phyloP scores from a whole-genome alignment of 2,329 filamentous ascomycete genomes.

The Cercospora canescens region DNA sequence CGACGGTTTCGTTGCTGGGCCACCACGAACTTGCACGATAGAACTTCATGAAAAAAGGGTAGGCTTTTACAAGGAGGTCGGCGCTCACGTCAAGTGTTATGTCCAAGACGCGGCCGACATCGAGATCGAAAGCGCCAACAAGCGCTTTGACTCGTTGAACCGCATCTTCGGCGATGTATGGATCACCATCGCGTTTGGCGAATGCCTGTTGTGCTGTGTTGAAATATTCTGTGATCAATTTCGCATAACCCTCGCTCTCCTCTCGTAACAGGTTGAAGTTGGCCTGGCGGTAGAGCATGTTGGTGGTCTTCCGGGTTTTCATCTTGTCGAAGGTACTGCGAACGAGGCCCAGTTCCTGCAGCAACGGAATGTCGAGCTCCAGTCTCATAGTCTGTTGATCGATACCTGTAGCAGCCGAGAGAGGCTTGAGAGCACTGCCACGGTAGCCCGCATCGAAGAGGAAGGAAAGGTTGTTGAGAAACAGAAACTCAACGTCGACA shows the following conservation, averaged over 20 bases:
- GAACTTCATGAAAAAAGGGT: conserved; percentile 91
- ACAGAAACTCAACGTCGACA: conserved; percentile 58
- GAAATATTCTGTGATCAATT: conserved; percentile 93
- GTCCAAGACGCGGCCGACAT: conserved; percentile 91
- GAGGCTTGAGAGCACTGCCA: conserved; percentile 60
- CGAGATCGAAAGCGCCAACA: conserved; percentile 94
- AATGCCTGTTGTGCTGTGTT: conserved; percentile 66
- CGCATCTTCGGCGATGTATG: conserved; percentile 76
- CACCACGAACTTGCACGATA: conserved; percentile 94
- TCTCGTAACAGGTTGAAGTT: conserved; percentile 96
- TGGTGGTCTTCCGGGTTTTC: conserved; percentile 86
- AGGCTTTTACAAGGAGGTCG: conserved; percentile 87
- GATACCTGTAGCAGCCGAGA: conserved; percentile 72
- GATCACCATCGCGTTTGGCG: conserved; percentile 68
- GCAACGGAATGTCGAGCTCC: conserved; percentile 75
- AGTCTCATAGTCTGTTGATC: conserved; percentile 72
- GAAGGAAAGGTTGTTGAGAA: conserved; percentile 81
- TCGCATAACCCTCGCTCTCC: conserved; percentile 95
- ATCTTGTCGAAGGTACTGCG: conserved; percentile 81
- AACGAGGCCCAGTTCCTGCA: conserved; percentile 77
- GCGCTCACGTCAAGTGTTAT: conserved; percentile 95
- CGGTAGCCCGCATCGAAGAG: conserved; percentile 70
- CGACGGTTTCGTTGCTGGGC: conserved; percentile 66
- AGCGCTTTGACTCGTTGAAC: conserved; percentile 92
- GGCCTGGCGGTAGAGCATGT: conserved; percentile 89